phyloP scores from a whole-genome alignment of 2,329 filamentous ascomycete species.

The Metarhizium sp. region DNA sequence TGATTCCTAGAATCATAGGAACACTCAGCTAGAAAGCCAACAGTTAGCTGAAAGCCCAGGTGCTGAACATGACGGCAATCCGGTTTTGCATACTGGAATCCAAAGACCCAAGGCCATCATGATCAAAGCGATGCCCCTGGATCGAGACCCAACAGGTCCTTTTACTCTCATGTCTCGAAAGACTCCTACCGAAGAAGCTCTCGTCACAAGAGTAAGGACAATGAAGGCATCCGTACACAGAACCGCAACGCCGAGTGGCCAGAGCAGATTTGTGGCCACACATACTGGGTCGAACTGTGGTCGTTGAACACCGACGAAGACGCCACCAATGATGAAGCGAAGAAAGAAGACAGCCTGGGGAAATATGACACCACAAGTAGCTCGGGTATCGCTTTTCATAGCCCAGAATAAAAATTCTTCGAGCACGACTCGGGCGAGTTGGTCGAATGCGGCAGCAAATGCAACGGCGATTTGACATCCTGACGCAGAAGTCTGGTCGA shows the following conservation, averaged over 20 bases:
- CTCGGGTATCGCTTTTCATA: conserved; percentile 29
- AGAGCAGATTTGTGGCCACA: conserved; percentile 34
- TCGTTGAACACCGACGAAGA: conserved; percentile 45
- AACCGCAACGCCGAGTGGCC: conserved; percentile 34
- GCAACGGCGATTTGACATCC: conserved; percentile 43
- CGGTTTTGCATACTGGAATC: conserved; percentile 37
- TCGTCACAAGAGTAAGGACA: conserved; percentile 30
- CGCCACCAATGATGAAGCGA: conserved; percentile 42
- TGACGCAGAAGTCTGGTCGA: conserved; percentile 30
- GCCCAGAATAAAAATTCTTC: conserved; percentile 47
- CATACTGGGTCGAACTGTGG: conserved; percentile 44
- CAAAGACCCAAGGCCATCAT: conserved; percentile 39
- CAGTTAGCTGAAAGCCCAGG: neutral
- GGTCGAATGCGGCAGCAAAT: conserved; percentile 46
- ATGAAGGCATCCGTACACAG: conserved; percentile 37
- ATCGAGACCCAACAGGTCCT: conserved; percentile 17
- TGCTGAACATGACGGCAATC: neutral
- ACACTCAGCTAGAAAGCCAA: conserved; percentile 34
- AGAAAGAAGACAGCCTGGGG: conserved; percentile 37
- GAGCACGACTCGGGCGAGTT: conserved; percentile 42
- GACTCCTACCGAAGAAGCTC: conserved; percentile 28
- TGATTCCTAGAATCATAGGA: conserved; percentile 39
- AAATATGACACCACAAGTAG: conserved; percentile 27
- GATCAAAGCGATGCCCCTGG: conserved; percentile 32
- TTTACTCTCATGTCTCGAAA: conserved; percentile 22